A percentile compares a stretch with the other conserved stretches of the same genome.
These are phyloP conservation scores for Hypholoma fasciculare DNA, from an alignment of 768 basidiomycete species.

Conservation along the genomic window DNA sequence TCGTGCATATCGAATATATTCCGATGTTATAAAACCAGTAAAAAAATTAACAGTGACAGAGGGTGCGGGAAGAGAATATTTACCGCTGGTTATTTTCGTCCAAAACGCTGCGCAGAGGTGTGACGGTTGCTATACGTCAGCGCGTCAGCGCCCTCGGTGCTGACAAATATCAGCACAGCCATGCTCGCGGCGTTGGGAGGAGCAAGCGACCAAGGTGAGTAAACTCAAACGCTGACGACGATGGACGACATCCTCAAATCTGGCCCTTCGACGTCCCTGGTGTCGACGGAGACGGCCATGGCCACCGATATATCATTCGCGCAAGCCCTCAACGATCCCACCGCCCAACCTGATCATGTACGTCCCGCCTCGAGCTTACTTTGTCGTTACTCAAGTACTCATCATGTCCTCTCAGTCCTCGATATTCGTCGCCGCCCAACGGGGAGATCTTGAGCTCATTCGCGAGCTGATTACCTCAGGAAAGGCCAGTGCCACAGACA, in stretches of 20 bases:
- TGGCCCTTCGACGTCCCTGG: constrained; percentile 46
- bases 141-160: too few species aligned
- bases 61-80: too few species aligned
- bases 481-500: constrained; percentile 68
- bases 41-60: too few species aligned
- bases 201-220: too few species aligned
- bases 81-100: too few species aligned
- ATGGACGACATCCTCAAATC: constrained; percentile 40
- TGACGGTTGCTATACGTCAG: too few species aligned
- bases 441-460: constrained; percentile 74
- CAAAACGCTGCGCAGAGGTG: too few species aligned
- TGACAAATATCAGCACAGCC: too few species aligned
- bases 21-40: too few species aligned
- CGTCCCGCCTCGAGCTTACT: constrained; percentile 9
- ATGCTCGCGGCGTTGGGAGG: too few species aligned
- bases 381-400: background rate
- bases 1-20: too few species aligned
- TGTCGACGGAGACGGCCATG: constrained; percentile 46
- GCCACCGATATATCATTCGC: constrained; percentile 48
- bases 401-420: constrained; percentile 39
- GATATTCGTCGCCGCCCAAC: constrained; percentile 85
- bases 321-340: constrained; percentile 36
- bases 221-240: constrained; percentile 13
- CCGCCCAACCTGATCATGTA: constrained; percentile 39
- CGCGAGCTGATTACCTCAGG: constrained; percentile 71